These are phyloP conservation scores for Fragilaria crotonensis DNA, from an alignment of 108 stramenopile genomes.

Conservation along the genomic window DNA sequence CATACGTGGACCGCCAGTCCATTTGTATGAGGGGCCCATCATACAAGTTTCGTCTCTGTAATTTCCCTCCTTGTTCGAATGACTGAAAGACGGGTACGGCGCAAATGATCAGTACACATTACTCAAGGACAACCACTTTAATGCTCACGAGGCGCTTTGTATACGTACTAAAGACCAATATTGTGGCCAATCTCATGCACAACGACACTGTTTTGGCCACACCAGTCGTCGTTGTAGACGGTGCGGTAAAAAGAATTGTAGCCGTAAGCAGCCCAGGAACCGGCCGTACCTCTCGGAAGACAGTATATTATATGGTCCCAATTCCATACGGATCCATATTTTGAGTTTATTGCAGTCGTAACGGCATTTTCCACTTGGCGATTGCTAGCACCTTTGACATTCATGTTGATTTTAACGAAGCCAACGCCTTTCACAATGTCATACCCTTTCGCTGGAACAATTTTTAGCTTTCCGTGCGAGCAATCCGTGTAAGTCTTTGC, in stretches of 20 bases:
- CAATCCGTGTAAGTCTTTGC: neutral
- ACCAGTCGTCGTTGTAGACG: conserved; percentile 48
- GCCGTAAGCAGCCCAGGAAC: conserved; percentile 3
- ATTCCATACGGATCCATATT: neutral
- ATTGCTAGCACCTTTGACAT: neutral
- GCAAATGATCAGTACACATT: neutral
- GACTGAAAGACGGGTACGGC: neutral
- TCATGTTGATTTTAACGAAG: neutral
- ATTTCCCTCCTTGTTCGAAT: neutral
- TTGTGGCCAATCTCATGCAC: conserved; percentile 70
- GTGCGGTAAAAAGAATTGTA: conserved; percentile 2
- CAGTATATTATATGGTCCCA: neutral
- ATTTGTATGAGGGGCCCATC: conserved; percentile 8
- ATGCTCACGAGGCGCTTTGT: no score
- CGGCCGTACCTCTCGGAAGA: neutral
- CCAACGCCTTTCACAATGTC: neutral
- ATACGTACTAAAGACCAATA: conserved; percentile 22
- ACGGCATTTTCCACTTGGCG: neutral
- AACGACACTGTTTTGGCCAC: conserved; percentile 20
- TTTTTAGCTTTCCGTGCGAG: neutral
- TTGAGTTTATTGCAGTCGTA: neutral
- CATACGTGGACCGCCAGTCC: conserved; percentile 1
- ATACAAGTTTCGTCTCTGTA: conserved; percentile 8
- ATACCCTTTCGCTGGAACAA: neutral
- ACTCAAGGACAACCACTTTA: no score